Base-by-base conservation (phyloP, 2,329 filamentous ascomycete genomes). In the Xylaria sp. region DNA sequence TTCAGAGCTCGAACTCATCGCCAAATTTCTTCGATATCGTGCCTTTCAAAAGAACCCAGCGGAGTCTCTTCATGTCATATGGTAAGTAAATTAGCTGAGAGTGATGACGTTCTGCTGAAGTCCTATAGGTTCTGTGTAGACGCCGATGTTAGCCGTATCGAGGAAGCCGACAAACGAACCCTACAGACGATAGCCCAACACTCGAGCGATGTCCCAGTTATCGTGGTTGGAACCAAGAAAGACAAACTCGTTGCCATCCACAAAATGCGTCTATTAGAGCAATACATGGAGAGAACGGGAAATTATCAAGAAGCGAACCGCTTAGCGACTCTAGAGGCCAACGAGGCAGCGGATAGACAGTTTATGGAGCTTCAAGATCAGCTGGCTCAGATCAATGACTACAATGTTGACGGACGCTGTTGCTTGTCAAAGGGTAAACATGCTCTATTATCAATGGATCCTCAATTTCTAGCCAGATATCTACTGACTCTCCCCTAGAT, bases 41-140 rank as follows among this genome's bases (percentile, higher is more conserved):
- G 60, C 60, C n/a, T 62, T 54, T 41, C 60, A 62, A 37, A 62
- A 62, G 43, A 62, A 62, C 25, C 55, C 49, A 25, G 60, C 60
- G 17, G 60, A 62, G 23, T 41, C 60, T 33, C 49, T 62, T 3
- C 60, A 62, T 10, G 60, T 62, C 1, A 59, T 62, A 49, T 62
- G 60, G 60, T 62, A 15, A 57, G 51, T 8, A 11, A 8, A 9
- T 40, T 6, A 31, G 19, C 7, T 35, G 7, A 13, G 31, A 7
- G 7, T 35, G 31, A 7, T 7, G 31, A 7, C 31, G 31, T 35
- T 23, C 13, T 35, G 29, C 23, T 53, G n/a, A 59, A 23, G 25
- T 21, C 4, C 25, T 4, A n/a, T 13, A 62, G 60, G 60, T 62
- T 62, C 38, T 62, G 60, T 29, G 49, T 62, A 13, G 41, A 62